These are phyloP conservation scores for Croton laevigatus DNA, from an alignment of 441 rosid species.

Conservation along the genomic window DNA sequence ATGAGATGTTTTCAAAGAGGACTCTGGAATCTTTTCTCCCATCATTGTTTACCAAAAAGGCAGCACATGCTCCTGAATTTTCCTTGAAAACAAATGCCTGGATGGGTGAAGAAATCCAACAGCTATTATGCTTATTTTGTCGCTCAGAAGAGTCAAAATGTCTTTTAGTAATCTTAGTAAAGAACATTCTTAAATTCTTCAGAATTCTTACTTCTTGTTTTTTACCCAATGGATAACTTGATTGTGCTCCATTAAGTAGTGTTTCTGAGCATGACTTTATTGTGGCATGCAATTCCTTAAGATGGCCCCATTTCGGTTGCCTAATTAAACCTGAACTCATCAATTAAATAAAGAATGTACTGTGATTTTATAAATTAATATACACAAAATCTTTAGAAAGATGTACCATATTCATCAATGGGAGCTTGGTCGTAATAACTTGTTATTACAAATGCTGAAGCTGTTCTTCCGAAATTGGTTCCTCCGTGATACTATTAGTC, in stretches of 20 bases:
- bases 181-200: background rate
- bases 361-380: conserved; percentile 2
- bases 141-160: background rate
- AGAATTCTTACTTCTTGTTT: conserved; percentile 48
- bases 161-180: background rate
- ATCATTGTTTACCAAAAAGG: conserved; percentile 58
- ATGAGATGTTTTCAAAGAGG: conserved; percentile 43
- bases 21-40: conserved; percentile 24
- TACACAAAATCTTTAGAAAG: conserved; percentile 2
- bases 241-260: conserved; percentile 46
- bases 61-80: conserved; percentile 50
- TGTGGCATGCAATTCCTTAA: conserved; percentile 57
- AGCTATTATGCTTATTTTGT: background rate
- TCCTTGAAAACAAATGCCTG: conserved; percentile 62
- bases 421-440: conserved; percentile 83
- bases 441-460: conserved; percentile 50
- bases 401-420: conserved; percentile 69
- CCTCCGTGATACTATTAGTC: conserved; percentile 75
- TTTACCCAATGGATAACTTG: conserved; percentile 35
- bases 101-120: conserved; percentile 10
- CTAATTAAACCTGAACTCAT: conserved; percentile 49
- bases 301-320: conserved; percentile 83
- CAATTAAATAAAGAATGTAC: conserved; percentile 13
- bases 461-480: conserved; percentile 77
- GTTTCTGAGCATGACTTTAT: conserved; percentile 51